Base-by-base conservation (phyloP, 148 eudicot genomes). In the Hydrangea macrophylla region DNA sequence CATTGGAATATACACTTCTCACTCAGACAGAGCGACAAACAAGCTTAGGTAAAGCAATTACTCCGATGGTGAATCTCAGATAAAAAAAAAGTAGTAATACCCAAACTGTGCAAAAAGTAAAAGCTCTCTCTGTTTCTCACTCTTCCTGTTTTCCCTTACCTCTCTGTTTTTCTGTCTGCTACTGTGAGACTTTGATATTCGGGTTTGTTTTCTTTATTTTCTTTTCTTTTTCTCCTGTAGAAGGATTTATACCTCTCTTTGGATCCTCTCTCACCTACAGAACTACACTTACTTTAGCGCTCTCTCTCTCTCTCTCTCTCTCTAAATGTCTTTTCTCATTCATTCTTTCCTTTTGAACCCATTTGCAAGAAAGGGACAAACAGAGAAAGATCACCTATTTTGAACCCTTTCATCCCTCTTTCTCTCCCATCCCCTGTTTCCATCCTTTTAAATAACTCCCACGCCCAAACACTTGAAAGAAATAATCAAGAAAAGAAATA, bases 1-100 rank as follows among this genome's bases (percentile, higher is more conserved):
- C 56, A 69, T 28, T 48, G 74, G 74, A 70, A 65, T 58, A 65
- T 73, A 73, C 64, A 58, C 64, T 31, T 28, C 58, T 26, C 24
- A 63, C 7, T 15, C n/a, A n/a, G n/a, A n/a, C n/a, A n/a, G 44
- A 73, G 70, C 36, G 65, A 66, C 58, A 66, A 58, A 50, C 45
- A 58, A n/a, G n/a, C n/a, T n/a, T n/a, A 66, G 76, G 57, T 15
- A 39, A 73, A 50, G 24, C 39, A 60, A 36, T 22, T 6, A 24
- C 75, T 31, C 75, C 56, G 64, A 44, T 63, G n/a, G n/a, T n/a
- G n/a, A n/a, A n/a, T n/a, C n/a, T n/a, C n/a, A n/a, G n/a, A n/a
- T n/a, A n/a, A 13, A 71, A 71, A 64, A 55, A 25, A 71, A 15
- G 55, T n/a, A n/a, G n/a, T n/a, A 53, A 60, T 54, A 61, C 57